These are phyloP conservation scores for Tetramitus jugosus DNA, from an alignment of 208 protist genomes.

Conservation along the genomic window DNA sequence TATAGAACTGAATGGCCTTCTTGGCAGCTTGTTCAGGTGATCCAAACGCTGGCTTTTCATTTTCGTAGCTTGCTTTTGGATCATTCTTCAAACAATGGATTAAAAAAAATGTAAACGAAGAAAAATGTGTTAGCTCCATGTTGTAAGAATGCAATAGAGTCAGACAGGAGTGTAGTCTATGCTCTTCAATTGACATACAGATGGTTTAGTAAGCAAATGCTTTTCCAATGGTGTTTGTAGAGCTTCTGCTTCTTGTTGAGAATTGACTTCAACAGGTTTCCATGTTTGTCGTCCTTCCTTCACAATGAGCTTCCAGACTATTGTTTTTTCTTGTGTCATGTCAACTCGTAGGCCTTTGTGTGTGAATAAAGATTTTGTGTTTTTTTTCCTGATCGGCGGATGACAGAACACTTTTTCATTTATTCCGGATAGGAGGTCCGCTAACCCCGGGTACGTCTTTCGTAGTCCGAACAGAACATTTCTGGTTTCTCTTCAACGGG, in stretches of 20 bases:
- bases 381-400: too few relatives aligned
- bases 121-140: not conserved
- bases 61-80: not conserved
- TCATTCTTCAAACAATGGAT: not conserved
- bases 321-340: not conserved
- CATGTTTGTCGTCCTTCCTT: constrained; percentile 10
- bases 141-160: not conserved
- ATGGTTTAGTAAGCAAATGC: not conserved
- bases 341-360: too few relatives aligned
- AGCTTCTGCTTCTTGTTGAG: not conserved
- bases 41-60: not conserved
- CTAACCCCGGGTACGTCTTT: too few relatives aligned
- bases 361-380: too few relatives aligned
- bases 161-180: too few relatives aligned
- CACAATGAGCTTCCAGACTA: not conserved
- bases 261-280: not conserved
- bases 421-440: too few relatives aligned
- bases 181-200: not conserved
- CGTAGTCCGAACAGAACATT: too few relatives aligned
- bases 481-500: too few relatives aligned
- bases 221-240: not conserved
- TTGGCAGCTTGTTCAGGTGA: not conserved
- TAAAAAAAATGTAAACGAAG: too few relatives aligned
- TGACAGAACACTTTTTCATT: too few relatives aligned
- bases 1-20: constrained; percentile 22